These are phyloP conservation scores for Asterophora parasitica DNA, from an alignment of 768 basidiomycete species.

Conservation along the genomic window DNA sequence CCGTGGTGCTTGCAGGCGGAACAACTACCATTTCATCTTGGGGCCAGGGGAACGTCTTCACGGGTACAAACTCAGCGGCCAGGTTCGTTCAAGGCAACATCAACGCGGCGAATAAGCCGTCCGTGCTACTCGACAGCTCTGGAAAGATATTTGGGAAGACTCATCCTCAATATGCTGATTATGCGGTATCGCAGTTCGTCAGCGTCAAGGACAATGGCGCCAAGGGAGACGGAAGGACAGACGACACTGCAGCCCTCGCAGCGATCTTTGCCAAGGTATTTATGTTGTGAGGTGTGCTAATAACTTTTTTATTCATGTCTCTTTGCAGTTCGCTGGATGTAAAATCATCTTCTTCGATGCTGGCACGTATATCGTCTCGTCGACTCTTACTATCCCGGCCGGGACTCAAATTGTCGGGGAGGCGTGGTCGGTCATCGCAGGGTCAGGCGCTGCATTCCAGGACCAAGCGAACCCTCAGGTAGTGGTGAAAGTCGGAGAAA, in stretches of 20 bases:
- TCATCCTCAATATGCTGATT: no score
- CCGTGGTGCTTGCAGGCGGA: constrained; percentile 54
- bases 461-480: constrained; percentile 33
- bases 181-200: constrained; percentile 59
- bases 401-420: constrained; percentile 58
- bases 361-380: constrained; percentile 50
- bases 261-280: constrained; percentile 51
- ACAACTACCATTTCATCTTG: constrained; percentile 59
- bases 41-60: constrained; percentile 30
- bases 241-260: constrained; percentile 70
- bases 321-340: constrained; percentile 57
- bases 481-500: constrained; percentile 46
- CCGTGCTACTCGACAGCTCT: constrained; percentile 47
- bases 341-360: constrained; percentile 83
- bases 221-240: constrained; percentile 68
- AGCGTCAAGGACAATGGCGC: constrained; percentile 69
- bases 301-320: not conserved
- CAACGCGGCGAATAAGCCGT: constrained; percentile 48
- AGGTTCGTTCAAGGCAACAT: constrained; percentile 50
- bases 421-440: constrained; percentile 53
- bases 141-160: constrained; percentile 58
- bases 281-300: not conserved
- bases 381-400: constrained; percentile 50
- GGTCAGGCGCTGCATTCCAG: constrained; percentile 43
- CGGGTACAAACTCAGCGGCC: constrained; percentile 39